These are phyloP conservation scores for Paulownia fortunei DNA, from an alignment of 257 asterid species.

Conservation along the genomic window DNA sequence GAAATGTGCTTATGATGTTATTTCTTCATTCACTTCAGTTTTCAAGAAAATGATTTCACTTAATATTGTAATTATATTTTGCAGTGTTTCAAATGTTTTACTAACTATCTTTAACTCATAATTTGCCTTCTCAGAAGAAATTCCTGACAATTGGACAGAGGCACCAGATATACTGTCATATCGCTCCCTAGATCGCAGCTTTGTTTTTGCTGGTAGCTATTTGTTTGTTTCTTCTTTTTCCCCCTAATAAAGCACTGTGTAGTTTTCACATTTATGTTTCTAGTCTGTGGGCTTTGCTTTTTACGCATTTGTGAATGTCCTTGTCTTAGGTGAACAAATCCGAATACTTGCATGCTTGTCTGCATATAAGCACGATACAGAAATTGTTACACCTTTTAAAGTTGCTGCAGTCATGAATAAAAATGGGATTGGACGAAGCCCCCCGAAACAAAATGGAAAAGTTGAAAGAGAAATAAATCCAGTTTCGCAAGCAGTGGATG, in stretches of 20 bases:
- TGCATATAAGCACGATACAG: constrained; percentile 86
- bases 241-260: background rate
- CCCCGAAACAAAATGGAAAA: constrained; percentile 61
- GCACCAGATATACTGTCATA: constrained; percentile 76
- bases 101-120: constrained; percentile 29
- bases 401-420: constrained; percentile 93
- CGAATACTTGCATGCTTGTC: constrained; percentile 85
- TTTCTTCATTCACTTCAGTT: constrained; percentile 6
- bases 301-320: constrained; percentile 31
- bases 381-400: constrained; percentile 94
- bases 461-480: constrained; percentile 39
- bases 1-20: constrained; percentile 2
- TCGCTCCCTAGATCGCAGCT: constrained; percentile 77
- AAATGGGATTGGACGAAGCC: constrained; percentile 62
- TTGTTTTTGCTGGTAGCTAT: constrained; percentile 87
- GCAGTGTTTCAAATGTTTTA: background rate
- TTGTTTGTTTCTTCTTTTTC: background rate
- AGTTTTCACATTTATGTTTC: constrained; percentile 10
- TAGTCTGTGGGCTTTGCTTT: constrained; percentile 19
- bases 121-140: constrained; percentile 57
- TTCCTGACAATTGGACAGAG: constrained; percentile 87
- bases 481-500: constrained; percentile 39
- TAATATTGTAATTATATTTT: constrained; percentile 17
- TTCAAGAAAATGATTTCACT: background rate
- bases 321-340: constrained; percentile 80